Evolutionary conservation across 2,329 filamentous ascomycete genomes (phyloP), one percentile per base, ranked within the genome.

Genomic region (Xylariales sp.): DNA sequence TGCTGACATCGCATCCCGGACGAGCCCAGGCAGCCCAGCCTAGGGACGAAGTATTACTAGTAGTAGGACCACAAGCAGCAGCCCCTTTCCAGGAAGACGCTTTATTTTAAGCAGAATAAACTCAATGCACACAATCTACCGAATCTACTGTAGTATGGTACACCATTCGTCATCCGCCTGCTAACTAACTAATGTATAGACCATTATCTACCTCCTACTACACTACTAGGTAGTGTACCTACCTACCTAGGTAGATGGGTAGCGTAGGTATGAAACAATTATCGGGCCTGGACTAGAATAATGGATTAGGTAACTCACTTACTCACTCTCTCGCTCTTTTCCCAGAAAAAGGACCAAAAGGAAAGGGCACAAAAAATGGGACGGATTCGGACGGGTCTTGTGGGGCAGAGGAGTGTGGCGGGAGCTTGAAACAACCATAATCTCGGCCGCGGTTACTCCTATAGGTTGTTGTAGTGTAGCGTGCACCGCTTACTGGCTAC

Each of bases 391-490:
- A 46, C 2, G 23, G 23, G 9, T 39, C 28, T 28, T 16, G 49
- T 9, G 39, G 46, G 32, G 23, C 45, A 50, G 23, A 14, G 36
- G 39, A 50, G 16, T n/a, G 45, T 46, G 60, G 55, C 57, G 61
- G 39, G 39, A 56, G 52, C 49, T 64, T 71, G 70, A 72, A 72
- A 72, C 70, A 36, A 67, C 66, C 62, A 54, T 69, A 71, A 71
- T 72, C 36, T 70, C 61, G 61, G 68, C 65, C 62, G 49, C 45
- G 59, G 54, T 56, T 57, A 45, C 39, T 43, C 10, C 45, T 56
- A 32, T 30, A 39, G 28, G n/a, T 14, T 54, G 36, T 39, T 39
- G 8, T 39, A 39, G 2, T 23, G 23, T 23, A 23, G 23, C 12
- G 8, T 39, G 6, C 12, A 39, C 36, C 34, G 9, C 6, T 18